Conservation (phyloP, 768 basidiomycete genomes). For the Cystobasidium onofrii region DNA sequence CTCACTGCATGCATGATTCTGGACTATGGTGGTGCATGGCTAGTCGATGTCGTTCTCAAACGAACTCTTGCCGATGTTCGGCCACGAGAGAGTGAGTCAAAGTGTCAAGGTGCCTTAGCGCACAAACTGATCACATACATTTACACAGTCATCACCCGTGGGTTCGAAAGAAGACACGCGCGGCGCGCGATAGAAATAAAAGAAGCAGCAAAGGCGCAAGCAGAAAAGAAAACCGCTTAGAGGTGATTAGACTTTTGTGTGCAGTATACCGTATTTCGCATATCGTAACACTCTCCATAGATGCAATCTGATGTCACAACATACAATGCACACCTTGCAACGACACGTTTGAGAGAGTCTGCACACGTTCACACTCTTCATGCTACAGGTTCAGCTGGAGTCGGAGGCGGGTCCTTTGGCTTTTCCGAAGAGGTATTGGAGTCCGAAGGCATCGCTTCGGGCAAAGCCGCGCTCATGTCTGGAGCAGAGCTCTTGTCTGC, state of each 20-base stretch:
- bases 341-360: neutral
- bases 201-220: neutral
- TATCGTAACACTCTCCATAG: neutral
- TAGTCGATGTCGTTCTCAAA: constrained; percentile 75
- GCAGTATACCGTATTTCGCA: neutral
- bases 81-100: constrained; percentile 10
- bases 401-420: neutral
- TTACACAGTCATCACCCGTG: constrained; percentile 21
- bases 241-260: neutral
- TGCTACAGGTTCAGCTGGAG: neutral
- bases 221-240: constrained; percentile 29
- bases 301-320: neutral
- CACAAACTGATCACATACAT: neutral
- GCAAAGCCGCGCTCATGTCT: neutral
- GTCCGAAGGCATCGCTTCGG: neutral
- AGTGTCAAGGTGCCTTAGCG: neutral
- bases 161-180: constrained; percentile 25
- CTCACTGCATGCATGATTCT: constrained; percentile 72
- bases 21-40: constrained; percentile 82
- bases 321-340: neutral
- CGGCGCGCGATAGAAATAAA: constrained; percentile 2
- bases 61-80: constrained; percentile 64
- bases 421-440: neutral
- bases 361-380: neutral
- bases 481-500: neutral